These are phyloP conservation scores for Wallacemonas collosoma DNA, from an alignment of 208 protist genomes.

Conservation along the genomic window DNA sequence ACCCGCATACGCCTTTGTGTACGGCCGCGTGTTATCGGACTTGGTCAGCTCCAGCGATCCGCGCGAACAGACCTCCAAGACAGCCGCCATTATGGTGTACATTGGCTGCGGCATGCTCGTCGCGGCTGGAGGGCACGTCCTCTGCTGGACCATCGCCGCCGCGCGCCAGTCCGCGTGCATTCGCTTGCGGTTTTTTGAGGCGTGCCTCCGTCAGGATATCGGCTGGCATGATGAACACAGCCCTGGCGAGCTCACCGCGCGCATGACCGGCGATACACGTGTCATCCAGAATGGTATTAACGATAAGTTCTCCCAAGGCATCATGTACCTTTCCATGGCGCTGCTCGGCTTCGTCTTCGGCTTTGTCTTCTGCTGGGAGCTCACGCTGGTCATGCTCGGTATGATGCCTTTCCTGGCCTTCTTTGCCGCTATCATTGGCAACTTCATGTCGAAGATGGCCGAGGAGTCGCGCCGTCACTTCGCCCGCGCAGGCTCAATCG, in stretches of 20 bases:
- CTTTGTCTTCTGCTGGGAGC: slow-evolving; percentile 76
- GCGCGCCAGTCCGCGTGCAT: slow-evolving; percentile 57
- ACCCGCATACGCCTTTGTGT: slow-evolving; percentile 70
- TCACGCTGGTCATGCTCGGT: slow-evolving; percentile 77
- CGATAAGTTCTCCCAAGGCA: slow-evolving; percentile 75
- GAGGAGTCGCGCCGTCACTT: slow-evolving; percentile 69
- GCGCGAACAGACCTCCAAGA: slow-evolving; percentile 27
- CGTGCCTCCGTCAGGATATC: slow-evolving; percentile 84
- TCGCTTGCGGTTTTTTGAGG: slow-evolving; percentile 54
- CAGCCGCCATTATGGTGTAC: slow-evolving; percentile 71
- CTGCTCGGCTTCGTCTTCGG: slow-evolving; percentile 83
- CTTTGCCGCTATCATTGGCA: slow-evolving; percentile 52
- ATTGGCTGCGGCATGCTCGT: slow-evolving; percentile 55
- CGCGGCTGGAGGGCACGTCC: slow-evolving; percentile 29
- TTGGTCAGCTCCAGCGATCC: slow-evolving; percentile 30
- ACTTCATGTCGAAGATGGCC: slow-evolving; percentile 35
- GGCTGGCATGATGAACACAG: slow-evolving; percentile 84
- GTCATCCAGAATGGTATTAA: slow-evolving; percentile 89
- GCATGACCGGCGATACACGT: slow-evolving; percentile 75
- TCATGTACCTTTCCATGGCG: slow-evolving; percentile 63
- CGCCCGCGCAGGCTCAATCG: slow-evolving; percentile 74
- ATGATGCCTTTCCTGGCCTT: slow-evolving; percentile 72
- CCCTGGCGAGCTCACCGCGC: slow-evolving; percentile 65
- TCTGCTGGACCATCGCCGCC: slow-evolving; percentile 59
- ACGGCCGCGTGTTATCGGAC: slow-evolving; percentile 67